Conservation (phyloP, 768 basidiomycete species). For the Gymnopilus junonius region DNA sequence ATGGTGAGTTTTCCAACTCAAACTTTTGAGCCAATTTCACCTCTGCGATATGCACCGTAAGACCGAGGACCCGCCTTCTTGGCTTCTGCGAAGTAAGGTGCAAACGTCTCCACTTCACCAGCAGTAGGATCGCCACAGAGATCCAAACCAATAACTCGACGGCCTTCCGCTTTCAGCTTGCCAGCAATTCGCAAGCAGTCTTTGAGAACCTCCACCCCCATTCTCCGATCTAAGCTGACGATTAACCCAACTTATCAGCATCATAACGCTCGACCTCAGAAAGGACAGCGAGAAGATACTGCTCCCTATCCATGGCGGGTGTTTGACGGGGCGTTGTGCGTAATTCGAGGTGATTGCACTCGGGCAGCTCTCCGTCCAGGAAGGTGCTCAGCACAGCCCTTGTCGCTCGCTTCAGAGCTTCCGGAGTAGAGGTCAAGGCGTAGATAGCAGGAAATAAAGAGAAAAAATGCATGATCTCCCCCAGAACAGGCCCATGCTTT, state of each 20-base stretch:
- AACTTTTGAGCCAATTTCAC: constrained; percentile 38
- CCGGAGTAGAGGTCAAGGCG: constrained; percentile 67
- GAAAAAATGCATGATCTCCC: constrained; percentile 76
- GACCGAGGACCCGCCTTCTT: constrained; percentile 62
- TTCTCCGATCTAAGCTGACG: constrained; percentile 77
- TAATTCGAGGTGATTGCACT: constrained; percentile 80
- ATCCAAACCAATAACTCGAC: constrained; percentile 77
- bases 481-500: constrained; percentile 42
- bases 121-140: constrained; percentile 76
- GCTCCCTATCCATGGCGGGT: constrained; percentile 54
- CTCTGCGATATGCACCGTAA: constrained; percentile 89
- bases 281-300: constrained; percentile 71
- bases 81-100: constrained; percentile 54
- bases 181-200: constrained; percentile 66
- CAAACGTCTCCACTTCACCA: constrained; percentile 59
- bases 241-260: constrained; percentile 58
- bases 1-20: no score
- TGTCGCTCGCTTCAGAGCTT: constrained; percentile 57
- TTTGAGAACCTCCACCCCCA: constrained; percentile 51
- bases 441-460: constrained; percentile 79
- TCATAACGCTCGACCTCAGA: constrained; percentile 65
- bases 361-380: constrained; percentile 49
- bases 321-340: constrained; percentile 77
- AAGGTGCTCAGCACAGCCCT: constrained; percentile 70
- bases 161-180: constrained; percentile 54